These are phyloP conservation scores for Xylariales sp. DNA, from an alignment of 2,329 filamentous ascomycete genomes.

Conservation along the genomic window DNA sequence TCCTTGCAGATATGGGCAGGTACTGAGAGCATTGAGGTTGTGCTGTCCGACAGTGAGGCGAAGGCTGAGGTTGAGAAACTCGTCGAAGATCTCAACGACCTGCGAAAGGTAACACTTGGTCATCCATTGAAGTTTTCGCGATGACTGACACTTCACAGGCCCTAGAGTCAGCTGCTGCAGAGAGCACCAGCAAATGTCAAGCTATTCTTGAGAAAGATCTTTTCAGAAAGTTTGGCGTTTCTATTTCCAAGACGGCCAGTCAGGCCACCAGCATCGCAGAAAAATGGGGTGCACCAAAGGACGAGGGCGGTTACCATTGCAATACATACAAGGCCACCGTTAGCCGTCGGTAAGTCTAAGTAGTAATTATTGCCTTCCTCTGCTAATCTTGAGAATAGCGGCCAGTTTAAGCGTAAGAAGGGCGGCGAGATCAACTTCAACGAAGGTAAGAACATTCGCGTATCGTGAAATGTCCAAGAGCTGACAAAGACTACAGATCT, in stretches of 20 bases:
- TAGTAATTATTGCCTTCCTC: neutral
- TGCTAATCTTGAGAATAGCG: neutral
- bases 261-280: neutral
- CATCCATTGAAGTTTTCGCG: too few relatives aligned
- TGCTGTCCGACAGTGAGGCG: conserved; percentile 17
- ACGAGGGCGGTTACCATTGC: neutral
- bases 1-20: conserved; percentile 29
- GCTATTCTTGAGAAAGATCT: neutral
- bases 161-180: neutral
- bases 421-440: neutral
- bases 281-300: neutral
- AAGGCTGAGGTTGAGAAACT: neutral
- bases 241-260: neutral
- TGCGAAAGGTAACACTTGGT: neutral
- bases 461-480: neutral
- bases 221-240: neutral
- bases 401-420: neutral
- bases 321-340: neutral
- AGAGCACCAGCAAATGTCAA: neutral
- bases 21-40: conserved; percentile 9
- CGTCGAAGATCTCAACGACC: neutral
- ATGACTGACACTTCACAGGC: neutral
- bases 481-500: neutral
- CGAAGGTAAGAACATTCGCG: neutral
- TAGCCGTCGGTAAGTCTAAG: neutral